These are phyloP conservation scores for Polygonum aviculare DNA, from an alignment of 148 eudicot genomes.

Conservation along the genomic window DNA sequence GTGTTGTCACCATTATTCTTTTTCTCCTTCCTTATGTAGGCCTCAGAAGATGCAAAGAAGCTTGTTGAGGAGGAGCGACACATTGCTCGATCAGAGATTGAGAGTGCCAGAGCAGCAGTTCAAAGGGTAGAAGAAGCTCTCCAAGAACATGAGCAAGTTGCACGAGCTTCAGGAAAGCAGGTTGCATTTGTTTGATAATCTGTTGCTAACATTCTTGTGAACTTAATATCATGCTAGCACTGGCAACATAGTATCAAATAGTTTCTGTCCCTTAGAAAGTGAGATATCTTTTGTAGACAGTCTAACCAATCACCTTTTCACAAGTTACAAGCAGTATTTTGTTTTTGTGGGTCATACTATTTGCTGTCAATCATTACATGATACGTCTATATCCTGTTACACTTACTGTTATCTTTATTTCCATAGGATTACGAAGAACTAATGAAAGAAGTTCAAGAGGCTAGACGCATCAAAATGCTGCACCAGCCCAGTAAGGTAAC, in stretches of 20 bases:
- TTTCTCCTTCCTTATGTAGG: constrained; percentile 32
- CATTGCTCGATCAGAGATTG: constrained; percentile 87
- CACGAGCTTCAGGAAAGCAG: constrained; percentile 87
- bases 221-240: neutral
- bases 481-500: constrained; percentile 98
- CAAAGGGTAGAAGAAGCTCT: constrained; percentile 98
- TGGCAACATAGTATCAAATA: neutral
- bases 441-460: constrained; percentile 98
- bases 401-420: constrained; percentile 8
- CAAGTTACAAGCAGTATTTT: neutral
- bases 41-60: constrained; percentile 96
- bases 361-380: neutral
- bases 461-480: constrained; percentile 96
- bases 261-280: neutral
- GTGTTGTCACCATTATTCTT: neutral
- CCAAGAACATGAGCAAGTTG: constrained; percentile 77
- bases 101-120: constrained; percentile 91
- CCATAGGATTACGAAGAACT: constrained; percentile 76
- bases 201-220: neutral
- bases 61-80: constrained; percentile 98
- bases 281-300: neutral
- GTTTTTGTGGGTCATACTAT: neutral
- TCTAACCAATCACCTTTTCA: neutral
- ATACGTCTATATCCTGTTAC: neutral
- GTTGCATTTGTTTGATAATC: constrained; percentile 22